phyloP scores from a whole-genome alignment of 352 stramenopile species.

The Phytopythium ostracodes region DNA sequence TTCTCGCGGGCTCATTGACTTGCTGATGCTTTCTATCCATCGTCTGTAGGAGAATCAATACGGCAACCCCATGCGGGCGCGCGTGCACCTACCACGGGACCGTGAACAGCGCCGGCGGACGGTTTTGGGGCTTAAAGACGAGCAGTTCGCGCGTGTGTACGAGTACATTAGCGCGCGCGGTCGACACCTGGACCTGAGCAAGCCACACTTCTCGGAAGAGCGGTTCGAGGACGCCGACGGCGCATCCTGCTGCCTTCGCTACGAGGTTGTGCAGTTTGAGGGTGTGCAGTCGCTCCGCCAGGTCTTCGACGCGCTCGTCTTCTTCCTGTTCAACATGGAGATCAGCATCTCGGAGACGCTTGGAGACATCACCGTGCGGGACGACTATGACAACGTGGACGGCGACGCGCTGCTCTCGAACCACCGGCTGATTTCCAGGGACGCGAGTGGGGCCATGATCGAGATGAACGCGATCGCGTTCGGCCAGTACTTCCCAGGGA shows the following conservation, averaged over 20 bases:
- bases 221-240: constrained; percentile 16
- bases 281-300: constrained; percentile 21
- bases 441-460: not conserved
- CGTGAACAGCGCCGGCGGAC: constrained; percentile 15
- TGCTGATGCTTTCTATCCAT: not conserved
- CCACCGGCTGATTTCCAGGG: constrained; percentile 18
- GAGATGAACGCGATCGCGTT: constrained; percentile 3
- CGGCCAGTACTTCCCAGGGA: not conserved
- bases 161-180: constrained; percentile 21
- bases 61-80: constrained; percentile 8
- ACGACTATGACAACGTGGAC: constrained; percentile 30
- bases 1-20: too few species aligned
- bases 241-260: constrained; percentile 18
- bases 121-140: constrained; percentile 13
- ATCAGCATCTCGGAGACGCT: constrained; percentile 35
- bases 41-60: constrained; percentile 14
- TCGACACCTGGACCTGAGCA: constrained; percentile 15
- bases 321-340: constrained; percentile 34
- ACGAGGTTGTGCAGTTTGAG: constrained; percentile 24
- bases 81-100: constrained; percentile 15
- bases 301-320: constrained; percentile 29
- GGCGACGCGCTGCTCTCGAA: constrained; percentile 15
- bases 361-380: constrained; percentile 29
- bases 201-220: constrained; percentile 22
- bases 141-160: constrained; percentile 17